Percentiles rank a stretch among this genome's conserved stretches.
These are phyloP conservation scores for Lodderomyces metapsilosis DNA, from an alignment of 1,139 yeast species.

Conservation along the genomic window DNA sequence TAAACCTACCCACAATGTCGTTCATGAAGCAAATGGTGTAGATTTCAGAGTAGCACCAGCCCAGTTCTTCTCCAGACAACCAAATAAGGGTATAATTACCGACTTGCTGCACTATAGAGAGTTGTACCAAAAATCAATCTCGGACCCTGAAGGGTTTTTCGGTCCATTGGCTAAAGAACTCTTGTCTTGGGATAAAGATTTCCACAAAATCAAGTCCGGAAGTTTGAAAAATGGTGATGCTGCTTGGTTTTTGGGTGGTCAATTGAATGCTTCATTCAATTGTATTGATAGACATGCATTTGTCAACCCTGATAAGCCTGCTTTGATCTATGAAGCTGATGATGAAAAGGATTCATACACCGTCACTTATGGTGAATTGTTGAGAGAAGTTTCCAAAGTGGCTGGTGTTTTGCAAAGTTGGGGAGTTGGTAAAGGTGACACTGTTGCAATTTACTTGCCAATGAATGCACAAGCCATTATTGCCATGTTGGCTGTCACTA, in stretches of 20 bases:
- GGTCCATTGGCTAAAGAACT: slow-evolving; percentile 79
- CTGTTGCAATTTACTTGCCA: slow-evolving; percentile 94
- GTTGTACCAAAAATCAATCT: slow-evolving; percentile 74
- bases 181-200: slow-evolving; percentile 83
- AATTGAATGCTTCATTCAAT: slow-evolving; percentile 89
- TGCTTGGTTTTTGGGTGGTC: slow-evolving; percentile 93
- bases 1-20: slow-evolving; percentile 37
- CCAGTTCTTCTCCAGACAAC: slow-evolving; percentile 74
- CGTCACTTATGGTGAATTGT: slow-evolving; percentile 82
- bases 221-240: slow-evolving; percentile 75
- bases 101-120: slow-evolving; percentile 67
- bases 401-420: slow-evolving; percentile 84
- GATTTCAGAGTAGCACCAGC: slow-evolving; percentile 65
- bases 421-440: slow-evolving; percentile 93
- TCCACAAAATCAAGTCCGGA: slow-evolving; percentile 70
- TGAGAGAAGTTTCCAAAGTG: slow-evolving; percentile 81
- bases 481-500: slow-evolving; percentile 91
- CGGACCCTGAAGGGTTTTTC: slow-evolving; percentile 81
- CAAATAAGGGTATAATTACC: slow-evolving; percentile 46
- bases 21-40: slow-evolving; percentile 79
- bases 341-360: slow-evolving; percentile 72
- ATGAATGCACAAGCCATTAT: slow-evolving; percentile 96
- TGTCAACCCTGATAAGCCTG: slow-evolving; percentile 80
- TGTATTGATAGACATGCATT: slow-evolving; percentile 97
- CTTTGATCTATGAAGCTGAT: slow-evolving; percentile 94